phyloP scores from a whole-genome alignment of 2,329 filamentous ascomycete species.

The Phialophora tarda region DNA sequence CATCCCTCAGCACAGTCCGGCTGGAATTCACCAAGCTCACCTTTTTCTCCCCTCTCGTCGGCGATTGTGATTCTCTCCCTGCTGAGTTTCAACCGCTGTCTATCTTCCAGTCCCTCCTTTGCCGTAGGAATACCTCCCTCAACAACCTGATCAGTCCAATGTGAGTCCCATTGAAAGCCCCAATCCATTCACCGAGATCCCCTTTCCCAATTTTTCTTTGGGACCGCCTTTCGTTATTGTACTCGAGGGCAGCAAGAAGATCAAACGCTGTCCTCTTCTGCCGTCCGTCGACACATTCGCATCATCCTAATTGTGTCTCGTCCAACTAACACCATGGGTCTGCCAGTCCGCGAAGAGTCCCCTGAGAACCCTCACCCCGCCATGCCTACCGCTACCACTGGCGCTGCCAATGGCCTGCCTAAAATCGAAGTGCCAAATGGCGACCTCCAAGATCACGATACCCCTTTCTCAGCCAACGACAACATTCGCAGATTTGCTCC shows the following conservation, averaged over 20 bases:
- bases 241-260: background rate
- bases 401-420: conserved; percentile 53
- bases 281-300: conserved; percentile 14
- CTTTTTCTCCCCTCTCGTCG: conserved; percentile 23
- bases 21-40: conserved; percentile 19
- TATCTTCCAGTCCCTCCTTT: conserved; percentile 16
- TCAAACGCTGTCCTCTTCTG: conserved; percentile 8
- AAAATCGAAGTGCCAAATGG: conserved; percentile 59
- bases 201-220: conserved; percentile 11
- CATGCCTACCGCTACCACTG: conserved; percentile 59
- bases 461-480: conserved; percentile 79
- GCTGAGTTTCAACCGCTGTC: conserved; percentile 24
- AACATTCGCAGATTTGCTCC: conserved; percentile 97
- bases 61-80: conserved; percentile 22
- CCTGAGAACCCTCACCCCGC: conserved; percentile 33
- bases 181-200: conserved; percentile 14
- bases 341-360: conserved; percentile 36
- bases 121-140: conserved; percentile 17
- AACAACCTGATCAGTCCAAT: conserved; percentile 24
- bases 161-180: conserved; percentile 31
- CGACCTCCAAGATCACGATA: conserved; percentile 35
- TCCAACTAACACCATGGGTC: conserved; percentile 37
- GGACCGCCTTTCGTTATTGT: conserved; percentile 18
- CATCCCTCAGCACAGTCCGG: conserved; percentile 18
- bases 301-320: background rate